Evolutionary conservation across 2,329 filamentous ascomycete species (phyloP), one percentile per base, ranked within the genome.

Genomic region (Aspergillus amoenus): DNA sequence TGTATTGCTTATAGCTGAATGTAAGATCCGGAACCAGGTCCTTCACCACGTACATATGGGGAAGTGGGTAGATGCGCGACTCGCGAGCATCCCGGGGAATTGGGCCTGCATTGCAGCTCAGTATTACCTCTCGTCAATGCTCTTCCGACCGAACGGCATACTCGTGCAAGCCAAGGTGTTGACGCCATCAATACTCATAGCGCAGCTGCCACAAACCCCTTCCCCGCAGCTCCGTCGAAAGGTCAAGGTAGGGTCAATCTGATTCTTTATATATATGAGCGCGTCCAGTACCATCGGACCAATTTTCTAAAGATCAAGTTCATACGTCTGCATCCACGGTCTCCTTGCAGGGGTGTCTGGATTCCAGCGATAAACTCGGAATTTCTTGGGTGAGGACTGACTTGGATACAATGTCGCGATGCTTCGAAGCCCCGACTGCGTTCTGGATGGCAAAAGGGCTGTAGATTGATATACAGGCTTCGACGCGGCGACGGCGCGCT

Each of bases 1-100:
- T 96, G 86, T 99, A 99, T 83, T 99, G 94, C 85, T 97, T 97
- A 87, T 99, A 99, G 82, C 99, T 97, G 73, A 94, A 89, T 62
- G 94, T 99, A 81, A 99, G 82, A 75, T 99, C 94, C 58, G 94
- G 93, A 37, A 99, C 94, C 62, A 99, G 87, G 76, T 99, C 94
- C 86, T 97, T 99, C 80, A 99, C 93, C 68, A 99, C 91, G 79
- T 97, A 99, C 78, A 93, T 97, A 81, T 99, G 94, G 69, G 94
- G 94, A 66, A 99, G 84, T 60, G 94, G 94, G 82, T 99, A 99
- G 78, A 99, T 93, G 82, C 96, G 93, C 71, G 90, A 86, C 70
- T 97, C 91, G 71, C 89, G 83, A 66, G 80, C 78, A 68, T 97
- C 93, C 68, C 88, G 86, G 55, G 93, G 93, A 64, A 99, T 99